These are phyloP conservation scores for Lepidium sativum DNA, from an alignment of 345 rosid species.

Conservation along the genomic window DNA sequence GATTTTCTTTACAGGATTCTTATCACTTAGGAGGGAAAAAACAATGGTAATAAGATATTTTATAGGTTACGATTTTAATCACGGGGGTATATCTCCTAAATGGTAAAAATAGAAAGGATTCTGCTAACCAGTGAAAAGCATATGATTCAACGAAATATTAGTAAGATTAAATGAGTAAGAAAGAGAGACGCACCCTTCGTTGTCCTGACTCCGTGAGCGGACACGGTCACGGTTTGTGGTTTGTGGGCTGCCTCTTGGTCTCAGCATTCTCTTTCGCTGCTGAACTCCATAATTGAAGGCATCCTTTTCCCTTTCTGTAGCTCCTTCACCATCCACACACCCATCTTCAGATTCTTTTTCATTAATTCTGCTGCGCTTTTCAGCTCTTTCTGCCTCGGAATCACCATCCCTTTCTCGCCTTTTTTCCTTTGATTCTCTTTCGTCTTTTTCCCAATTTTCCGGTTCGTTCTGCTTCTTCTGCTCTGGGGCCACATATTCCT, in stretches of 20 bases:
- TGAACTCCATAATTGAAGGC: slow-evolving; percentile 75
- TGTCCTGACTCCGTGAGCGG: slow-evolving; percentile 64
- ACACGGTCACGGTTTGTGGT: slow-evolving; percentile 60
- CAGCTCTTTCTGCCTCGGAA: slow-evolving; percentile 73
- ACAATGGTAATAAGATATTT: slow-evolving; percentile 4
- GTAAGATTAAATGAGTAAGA: slow-evolving; percentile 15
- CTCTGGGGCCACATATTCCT: slow-evolving; percentile 44
- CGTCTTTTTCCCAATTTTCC: slow-evolving; percentile 62
- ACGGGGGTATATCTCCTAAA: slow-evolving; percentile 8
- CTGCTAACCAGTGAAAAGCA: slow-evolving; percentile 5
- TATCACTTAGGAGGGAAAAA: background rate
- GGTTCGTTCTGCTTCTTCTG: slow-evolving; percentile 70
- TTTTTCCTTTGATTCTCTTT: slow-evolving; percentile 69
- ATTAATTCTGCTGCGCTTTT: slow-evolving; percentile 57
- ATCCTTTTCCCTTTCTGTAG: slow-evolving; percentile 76
- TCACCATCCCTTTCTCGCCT: slow-evolving; percentile 78
- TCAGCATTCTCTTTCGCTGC: slow-evolving; percentile 92
- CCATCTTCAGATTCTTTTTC: slow-evolving; percentile 92
- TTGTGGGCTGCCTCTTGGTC: slow-evolving; percentile 93
- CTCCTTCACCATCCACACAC: slow-evolving; percentile 74
- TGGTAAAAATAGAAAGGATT: background rate
- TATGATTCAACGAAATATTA: background rate
- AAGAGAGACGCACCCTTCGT: slow-evolving; percentile 66
- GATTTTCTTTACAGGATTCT: background rate
- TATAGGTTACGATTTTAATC: slow-evolving; percentile 6